A percentile compares a stretch with the other conserved stretches of the same genome.
Conservation (phyloP, 345 rosid genomes). For the Durio zibethinus region DNA sequence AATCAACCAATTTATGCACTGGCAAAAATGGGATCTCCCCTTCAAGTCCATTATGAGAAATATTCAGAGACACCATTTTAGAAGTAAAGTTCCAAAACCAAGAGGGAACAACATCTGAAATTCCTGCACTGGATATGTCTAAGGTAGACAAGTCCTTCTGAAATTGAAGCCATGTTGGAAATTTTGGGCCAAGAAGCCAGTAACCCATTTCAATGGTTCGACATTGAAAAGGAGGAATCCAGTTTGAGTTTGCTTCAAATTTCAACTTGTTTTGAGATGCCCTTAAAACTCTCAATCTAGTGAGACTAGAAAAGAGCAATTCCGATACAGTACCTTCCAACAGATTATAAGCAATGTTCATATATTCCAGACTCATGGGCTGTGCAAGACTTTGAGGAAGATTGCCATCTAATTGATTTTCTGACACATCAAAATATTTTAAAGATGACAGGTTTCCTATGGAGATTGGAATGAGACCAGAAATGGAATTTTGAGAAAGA, state of each 20-base stretch:
- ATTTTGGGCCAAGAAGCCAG: not conserved
- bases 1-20: not conserved
- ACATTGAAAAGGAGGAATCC: constrained; percentile 4
- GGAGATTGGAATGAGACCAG: constrained; percentile 19
- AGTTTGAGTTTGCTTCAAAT: not conserved
- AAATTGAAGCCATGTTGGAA: constrained; percentile 11
- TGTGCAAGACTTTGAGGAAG: constrained; percentile 5
- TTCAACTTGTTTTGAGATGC: not conserved
- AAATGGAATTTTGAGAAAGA: constrained; percentile 17
- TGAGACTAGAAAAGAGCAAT: not conserved
- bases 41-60: constrained; percentile 1
- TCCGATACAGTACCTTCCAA: not conserved
- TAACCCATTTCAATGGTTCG: not conserved
- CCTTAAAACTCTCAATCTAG: not conserved
- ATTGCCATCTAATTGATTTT: constrained; percentile 11
- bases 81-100: constrained; percentile 9
- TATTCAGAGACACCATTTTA: not conserved
- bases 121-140: constrained; percentile 12
- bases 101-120: not conserved
- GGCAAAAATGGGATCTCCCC: constrained; percentile 1
- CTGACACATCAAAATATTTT: not conserved
- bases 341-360: not conserved
- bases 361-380: not conserved
- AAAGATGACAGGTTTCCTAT: constrained; percentile 7
- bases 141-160: not conserved